A percentile compares a stretch with the other conserved stretches of the same genome.
phyloP scores from a whole-genome alignment of 192 early-diverging fungal species.

The Mortierella antarctica region DNA sequence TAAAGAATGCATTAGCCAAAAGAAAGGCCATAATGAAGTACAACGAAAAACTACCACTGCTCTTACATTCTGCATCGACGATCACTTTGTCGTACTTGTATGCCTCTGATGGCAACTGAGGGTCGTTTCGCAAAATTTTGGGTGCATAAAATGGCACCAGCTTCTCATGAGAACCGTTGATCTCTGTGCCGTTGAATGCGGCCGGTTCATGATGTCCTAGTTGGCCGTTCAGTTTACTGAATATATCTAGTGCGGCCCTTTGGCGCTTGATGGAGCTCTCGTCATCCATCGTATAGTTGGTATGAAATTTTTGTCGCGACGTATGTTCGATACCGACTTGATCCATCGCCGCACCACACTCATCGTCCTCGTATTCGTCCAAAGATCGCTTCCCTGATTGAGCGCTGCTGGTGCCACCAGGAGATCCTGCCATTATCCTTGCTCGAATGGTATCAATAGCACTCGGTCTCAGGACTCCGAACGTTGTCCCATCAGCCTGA shows the following conservation, averaged over 20 bases:
- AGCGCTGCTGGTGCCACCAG: not conserved
- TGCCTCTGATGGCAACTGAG: constrained; percentile 76
- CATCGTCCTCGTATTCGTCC: constrained; percentile 12
- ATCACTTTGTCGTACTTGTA: constrained; percentile 74
- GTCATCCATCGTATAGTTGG: constrained; percentile 2
- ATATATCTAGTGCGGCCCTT: constrained; percentile 2
- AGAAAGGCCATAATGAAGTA: not conserved
- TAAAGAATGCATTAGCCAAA: not conserved
- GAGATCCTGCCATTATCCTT: constrained; percentile 36
- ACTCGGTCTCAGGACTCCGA: constrained; percentile 78
- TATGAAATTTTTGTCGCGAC: constrained; percentile 14
- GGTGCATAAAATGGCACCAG: constrained; percentile 82
- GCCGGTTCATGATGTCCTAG: not conserved
- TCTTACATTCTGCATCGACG: constrained; percentile 70
- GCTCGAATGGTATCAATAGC: constrained; percentile 45
- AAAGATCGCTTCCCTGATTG: constrained; percentile 7
- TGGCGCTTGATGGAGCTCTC: constrained; percentile 31
- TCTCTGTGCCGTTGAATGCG: constrained; percentile 19
- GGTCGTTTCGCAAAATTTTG: constrained; percentile 70
- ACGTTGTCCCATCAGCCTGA: constrained; percentile 85
- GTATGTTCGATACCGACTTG: not conserved
- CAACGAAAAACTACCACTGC: not conserved
- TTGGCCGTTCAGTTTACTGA: not conserved
- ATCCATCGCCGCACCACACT: not conserved
- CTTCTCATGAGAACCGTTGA: constrained; percentile 3